A percentile compares a stretch with the other conserved stretches of the same genome.
Evolutionary conservation across 2,329 filamentous ascomycete genomes (phyloP).

Genomic region (Colletotrichum tamarilloi): DNA sequence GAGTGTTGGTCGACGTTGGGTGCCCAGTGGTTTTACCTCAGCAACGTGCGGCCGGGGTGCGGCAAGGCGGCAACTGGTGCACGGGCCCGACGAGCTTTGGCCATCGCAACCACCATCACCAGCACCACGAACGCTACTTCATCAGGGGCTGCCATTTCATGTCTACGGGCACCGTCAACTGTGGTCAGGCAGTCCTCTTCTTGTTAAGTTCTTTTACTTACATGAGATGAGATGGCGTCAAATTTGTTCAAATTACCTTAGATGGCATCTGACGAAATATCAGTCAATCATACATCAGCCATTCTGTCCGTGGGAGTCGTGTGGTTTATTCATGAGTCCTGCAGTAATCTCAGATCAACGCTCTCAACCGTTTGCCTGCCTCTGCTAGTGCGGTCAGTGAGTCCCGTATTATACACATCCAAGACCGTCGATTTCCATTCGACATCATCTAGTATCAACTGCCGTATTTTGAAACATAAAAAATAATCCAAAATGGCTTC

Average conservation of each 20-base stretch:
- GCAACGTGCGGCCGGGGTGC: neutral
- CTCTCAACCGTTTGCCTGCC: neutral
- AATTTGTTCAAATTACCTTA: neutral
- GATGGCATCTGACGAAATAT: no score
- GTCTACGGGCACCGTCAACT: no score
- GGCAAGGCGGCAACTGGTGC: constrained; percentile 28
- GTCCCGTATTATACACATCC: neutral
- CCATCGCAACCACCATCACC: neutral
- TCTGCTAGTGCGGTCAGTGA: neutral
- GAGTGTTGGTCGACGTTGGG: neutral
- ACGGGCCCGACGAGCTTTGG: constrained; percentile 3
- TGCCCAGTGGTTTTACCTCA: neutral
- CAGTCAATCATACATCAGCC: neutral
- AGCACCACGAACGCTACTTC: no score
- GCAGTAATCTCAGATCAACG: no score
- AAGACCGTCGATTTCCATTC: neutral
- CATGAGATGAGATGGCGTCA: neutral
- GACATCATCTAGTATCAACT: neutral
- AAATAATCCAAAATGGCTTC: neutral
- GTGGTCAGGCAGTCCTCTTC: neutral
- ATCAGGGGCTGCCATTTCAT: no score
- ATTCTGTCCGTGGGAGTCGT: neutral
- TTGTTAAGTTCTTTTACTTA: neutral
- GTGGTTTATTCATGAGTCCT: neutral
- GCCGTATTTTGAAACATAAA: neutral